A percentile compares a stretch with the other conserved stretches of the same genome.
Conservation (phyloP, 208 protist genomes). For the Wallacemonas rigidus region DNA sequence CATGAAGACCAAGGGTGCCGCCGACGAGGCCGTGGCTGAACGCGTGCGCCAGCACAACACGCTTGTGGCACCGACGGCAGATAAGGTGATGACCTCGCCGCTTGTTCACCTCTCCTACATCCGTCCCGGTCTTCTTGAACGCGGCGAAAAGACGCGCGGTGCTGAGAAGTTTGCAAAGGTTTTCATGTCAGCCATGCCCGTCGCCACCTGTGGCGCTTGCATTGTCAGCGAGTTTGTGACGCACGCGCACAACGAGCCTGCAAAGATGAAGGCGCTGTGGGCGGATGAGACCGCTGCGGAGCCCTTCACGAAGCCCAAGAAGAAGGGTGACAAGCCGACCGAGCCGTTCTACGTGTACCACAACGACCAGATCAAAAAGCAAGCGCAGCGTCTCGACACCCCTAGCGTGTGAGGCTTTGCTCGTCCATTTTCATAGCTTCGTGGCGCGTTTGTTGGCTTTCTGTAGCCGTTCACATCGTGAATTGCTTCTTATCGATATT, state of each 20-base stretch:
- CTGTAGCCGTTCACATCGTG: too few relatives aligned
- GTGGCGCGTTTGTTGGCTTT: too few relatives aligned
- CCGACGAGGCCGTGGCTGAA: constrained; percentile 57
- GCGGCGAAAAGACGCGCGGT: constrained; percentile 50
- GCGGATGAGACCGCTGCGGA: neutral
- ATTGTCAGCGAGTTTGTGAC: constrained; percentile 41
- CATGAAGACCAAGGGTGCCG: constrained; percentile 62
- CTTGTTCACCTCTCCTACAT: constrained; percentile 48
- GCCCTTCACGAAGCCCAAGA: constrained; percentile 23
- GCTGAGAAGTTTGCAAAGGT: constrained; percentile 51
- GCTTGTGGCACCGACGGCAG: neutral
- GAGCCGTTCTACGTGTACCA: constrained; percentile 21
- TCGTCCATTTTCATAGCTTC: neutral
- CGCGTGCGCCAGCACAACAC: constrained; percentile 32
- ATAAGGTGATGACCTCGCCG: neutral
- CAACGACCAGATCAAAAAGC: constrained; percentile 35
- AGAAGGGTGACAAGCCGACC: neutral
- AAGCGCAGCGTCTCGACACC: constrained; percentile 18
- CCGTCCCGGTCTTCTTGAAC: constrained; percentile 63
- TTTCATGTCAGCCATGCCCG: constrained; percentile 45
- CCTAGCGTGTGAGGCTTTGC: neutral
- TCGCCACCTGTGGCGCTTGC: constrained; percentile 49
- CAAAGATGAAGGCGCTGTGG: constrained; percentile 1
- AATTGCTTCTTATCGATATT: too few relatives aligned
- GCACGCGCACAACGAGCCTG: constrained; percentile 22